Percentiles rank a stretch among this genome's conserved stretches.
phyloP scores from a whole-genome alignment of 306 rosid genomes.

The Aeschynomene evenia region DNA sequence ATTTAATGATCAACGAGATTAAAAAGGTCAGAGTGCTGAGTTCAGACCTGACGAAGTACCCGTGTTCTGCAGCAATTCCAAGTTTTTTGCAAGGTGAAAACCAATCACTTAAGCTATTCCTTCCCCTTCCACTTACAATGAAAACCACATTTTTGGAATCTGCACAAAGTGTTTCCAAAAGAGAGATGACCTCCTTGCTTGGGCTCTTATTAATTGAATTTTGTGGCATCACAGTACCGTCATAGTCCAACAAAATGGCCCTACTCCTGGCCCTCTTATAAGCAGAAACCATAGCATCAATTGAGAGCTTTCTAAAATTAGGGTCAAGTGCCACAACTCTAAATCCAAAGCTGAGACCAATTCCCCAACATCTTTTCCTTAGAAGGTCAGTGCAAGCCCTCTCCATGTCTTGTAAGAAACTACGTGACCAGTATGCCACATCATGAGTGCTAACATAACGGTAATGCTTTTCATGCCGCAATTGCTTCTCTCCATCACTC shows the following conservation, averaged over 20 bases:
- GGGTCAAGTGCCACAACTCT: conserved; percentile 86
- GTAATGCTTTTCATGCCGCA: conserved; percentile 80
- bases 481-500: conserved; percentile 59
- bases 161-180: conserved; percentile 54
- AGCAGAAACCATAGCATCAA: conserved; percentile 60
- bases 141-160: conserved; percentile 71
- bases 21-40: not conserved
- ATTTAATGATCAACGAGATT: conserved; percentile 1
- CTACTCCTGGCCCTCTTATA: conserved; percentile 55
- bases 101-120: conserved; percentile 65
- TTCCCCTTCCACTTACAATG: conserved; percentile 82
- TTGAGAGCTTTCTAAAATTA: conserved; percentile 68
- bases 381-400: conserved; percentile 72
- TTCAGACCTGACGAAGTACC: conserved; percentile 68
- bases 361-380: conserved; percentile 72
- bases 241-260: conserved; percentile 81
- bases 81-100: conserved; percentile 63
- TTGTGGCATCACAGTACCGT: conserved; percentile 87
- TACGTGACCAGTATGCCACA: conserved; percentile 79
- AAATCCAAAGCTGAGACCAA: conserved; percentile 77
- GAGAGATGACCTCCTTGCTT: conserved; percentile 56
- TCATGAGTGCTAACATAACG: conserved; percentile 72
- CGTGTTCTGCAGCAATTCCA: conserved; percentile 86
- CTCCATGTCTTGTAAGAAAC: conserved; percentile 84
- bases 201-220: conserved; percentile 65